phyloP scores from a whole-genome alignment of 257 asterid genomes.

The Petunia axillaris region DNA sequence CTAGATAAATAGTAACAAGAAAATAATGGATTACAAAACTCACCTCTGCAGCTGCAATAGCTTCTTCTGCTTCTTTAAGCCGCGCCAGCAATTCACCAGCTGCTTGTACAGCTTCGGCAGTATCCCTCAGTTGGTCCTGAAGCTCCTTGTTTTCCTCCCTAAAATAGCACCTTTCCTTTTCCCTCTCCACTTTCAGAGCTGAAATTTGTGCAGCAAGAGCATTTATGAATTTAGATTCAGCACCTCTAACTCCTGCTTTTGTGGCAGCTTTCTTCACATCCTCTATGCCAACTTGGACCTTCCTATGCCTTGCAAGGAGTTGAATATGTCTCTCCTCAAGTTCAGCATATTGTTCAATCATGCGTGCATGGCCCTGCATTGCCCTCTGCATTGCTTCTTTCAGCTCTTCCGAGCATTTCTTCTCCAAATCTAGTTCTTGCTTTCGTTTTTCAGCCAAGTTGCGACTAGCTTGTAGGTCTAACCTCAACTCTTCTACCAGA shows the following conservation, averaged over 20 bases:
- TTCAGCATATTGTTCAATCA: conserved; percentile 97
- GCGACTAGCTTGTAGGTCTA: conserved; percentile 68
- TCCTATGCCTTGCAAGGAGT: conserved; percentile 82
- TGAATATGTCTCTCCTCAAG: conserved; percentile 95
- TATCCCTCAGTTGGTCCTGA: conserved; percentile 93
- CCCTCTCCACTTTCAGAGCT: conserved; percentile 77
- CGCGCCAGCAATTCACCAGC: conserved; percentile 95
- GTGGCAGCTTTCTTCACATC: conserved; percentile 96
- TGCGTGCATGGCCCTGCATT: conserved; percentile 98
- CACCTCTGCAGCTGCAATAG: conserved; percentile 86
- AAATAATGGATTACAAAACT: conserved; percentile 30
- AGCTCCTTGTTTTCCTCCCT: conserved; percentile 88
- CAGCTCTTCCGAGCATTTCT: conserved; percentile 86
- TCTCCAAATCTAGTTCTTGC: conserved; percentile 82
- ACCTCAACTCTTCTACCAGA: conserved; percentile 78
- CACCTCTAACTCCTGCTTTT: conserved; percentile 89
- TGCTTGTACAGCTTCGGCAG: conserved; percentile 99
- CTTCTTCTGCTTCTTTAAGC: conserved; percentile 93
- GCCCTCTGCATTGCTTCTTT: conserved; percentile 99
- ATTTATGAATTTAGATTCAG: conserved; percentile 86
- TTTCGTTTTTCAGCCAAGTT: conserved; percentile 63
- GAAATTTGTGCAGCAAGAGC: conserved; percentile 91
- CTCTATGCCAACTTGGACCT: conserved; percentile 80
- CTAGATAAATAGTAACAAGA: conserved; percentile 25
- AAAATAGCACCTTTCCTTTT: conserved; percentile 75